phyloP scores from a whole-genome alignment of 2,329 filamentous ascomycete species.

The Furcasterigmium sp. region DNA sequence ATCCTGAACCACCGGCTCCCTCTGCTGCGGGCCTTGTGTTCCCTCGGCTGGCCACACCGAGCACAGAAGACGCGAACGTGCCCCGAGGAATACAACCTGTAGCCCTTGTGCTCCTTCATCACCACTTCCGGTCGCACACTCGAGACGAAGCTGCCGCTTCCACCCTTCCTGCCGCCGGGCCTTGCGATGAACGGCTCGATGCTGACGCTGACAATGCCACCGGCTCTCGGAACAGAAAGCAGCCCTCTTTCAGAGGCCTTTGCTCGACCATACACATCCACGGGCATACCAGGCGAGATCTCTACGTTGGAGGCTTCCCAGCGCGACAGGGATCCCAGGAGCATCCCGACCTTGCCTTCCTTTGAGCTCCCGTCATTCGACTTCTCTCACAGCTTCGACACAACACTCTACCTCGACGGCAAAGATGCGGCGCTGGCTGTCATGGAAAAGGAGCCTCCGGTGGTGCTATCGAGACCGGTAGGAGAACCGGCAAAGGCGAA shows the following conservation, averaged over 20 bases:
- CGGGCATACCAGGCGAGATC: constrained; percentile 16
- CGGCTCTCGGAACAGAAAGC: constrained; percentile 24
- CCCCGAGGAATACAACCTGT: no score
- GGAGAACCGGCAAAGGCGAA: constrained; percentile 9
- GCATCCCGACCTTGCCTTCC: constrained; percentile 29
- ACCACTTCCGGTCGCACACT: no score
- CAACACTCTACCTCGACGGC: constrained; percentile 33
- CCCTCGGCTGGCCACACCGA: constrained; percentile 1
- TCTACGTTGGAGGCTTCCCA: constrained; percentile 1
- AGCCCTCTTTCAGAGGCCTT: constrained; percentile 16
- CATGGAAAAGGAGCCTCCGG: constrained; percentile 3
- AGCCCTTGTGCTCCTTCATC: no score
- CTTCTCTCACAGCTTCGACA: constrained; percentile 39
- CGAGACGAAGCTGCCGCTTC: no score
- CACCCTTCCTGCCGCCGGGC: constrained; percentile 2
- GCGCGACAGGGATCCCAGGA: constrained; percentile 17
- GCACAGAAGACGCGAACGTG: no score
- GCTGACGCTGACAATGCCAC: constrained; percentile 31
- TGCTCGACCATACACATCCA: constrained; percentile 27
- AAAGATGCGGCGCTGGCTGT: background rate
- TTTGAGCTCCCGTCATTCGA: constrained; percentile 52
- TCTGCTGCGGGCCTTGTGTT: background rate
- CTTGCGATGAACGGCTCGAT: constrained; percentile 30
- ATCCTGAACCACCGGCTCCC: background rate
- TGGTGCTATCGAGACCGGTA: constrained; percentile 3